phyloP scores from a whole-genome alignment of 495 filamentous ascomycete genomes.

The Venustampulla echinocandica region DNA sequence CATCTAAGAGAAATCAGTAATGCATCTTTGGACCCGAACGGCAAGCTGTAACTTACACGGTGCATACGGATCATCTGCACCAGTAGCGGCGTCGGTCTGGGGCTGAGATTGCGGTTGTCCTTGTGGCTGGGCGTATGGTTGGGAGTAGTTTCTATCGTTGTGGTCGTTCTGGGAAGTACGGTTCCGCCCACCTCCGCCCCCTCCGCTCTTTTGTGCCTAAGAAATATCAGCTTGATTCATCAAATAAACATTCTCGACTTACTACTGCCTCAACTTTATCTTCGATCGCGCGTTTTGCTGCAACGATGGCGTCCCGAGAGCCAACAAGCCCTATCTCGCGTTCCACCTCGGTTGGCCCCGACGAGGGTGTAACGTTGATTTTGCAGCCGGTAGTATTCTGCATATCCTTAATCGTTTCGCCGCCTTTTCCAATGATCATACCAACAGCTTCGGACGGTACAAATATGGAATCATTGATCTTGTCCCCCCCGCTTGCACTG shows the following conservation, averaged over 20 bases:
- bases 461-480: conserved; percentile 67
- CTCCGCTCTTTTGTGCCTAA: conserved; percentile 43
- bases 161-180: conserved; percentile 29
- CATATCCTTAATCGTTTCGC: conserved; percentile 83
- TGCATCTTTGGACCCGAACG: too few relatives aligned
- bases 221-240: conserved; percentile 22
- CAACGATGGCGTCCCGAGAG: conserved; percentile 57
- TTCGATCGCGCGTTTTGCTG: conserved; percentile 67
- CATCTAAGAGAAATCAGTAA: conserved; percentile 32
- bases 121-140: conserved; percentile 27
- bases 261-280: conserved; percentile 84
- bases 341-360: conserved; percentile 58
- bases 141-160: conserved; percentile 33
- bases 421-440: conserved; percentile 86
- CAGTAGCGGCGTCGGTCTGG: conserved; percentile 26
- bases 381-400: conserved; percentile 74
- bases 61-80: conserved; percentile 49
- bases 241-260: conserved; percentile 25
- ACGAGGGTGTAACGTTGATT: conserved; percentile 75
- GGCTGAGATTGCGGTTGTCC: conserved; percentile 25
- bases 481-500: conserved; percentile 42
- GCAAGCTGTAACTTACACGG: conserved; percentile 31
- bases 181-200: conserved; percentile 34
- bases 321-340: conserved; percentile 76
- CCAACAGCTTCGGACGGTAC: conserved; percentile 81